Evolutionary conservation across 345 rosid genomes (phyloP).

Genomic region (Bretschneidera sinensis): DNA sequence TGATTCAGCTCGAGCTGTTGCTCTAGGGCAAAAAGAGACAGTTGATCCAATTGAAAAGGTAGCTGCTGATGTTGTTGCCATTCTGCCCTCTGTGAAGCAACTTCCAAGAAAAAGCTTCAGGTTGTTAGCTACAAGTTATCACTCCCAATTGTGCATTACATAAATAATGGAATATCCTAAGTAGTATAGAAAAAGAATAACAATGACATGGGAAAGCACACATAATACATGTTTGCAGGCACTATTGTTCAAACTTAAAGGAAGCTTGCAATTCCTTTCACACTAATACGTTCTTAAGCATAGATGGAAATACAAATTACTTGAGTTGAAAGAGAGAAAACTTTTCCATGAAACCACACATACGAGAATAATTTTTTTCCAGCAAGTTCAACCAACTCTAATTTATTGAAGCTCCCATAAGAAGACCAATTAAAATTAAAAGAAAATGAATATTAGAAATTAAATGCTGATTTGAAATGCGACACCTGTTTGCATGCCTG

Average conservation of each 20-base stretch:
- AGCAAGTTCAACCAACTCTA: too few species aligned
- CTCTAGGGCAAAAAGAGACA: constrained; percentile 39
- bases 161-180: too few species aligned
- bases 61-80: constrained; percentile 74
- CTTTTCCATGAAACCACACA: neutral
- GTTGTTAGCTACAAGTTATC: neutral
- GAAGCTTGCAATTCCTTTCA: neutral
- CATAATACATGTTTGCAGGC: neutral
- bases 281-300: too few species aligned
- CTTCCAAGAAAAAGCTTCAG: constrained; percentile 3
- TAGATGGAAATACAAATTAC: too few species aligned
- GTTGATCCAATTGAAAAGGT: constrained; percentile 53
- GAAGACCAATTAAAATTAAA: too few species aligned
- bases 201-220: neutral
- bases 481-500: too few species aligned
- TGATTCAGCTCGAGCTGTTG: constrained; percentile 35
- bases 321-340: neutral
- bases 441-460: too few species aligned
- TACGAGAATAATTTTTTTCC: neutral
- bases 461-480: too few species aligned
- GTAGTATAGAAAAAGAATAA: neutral
- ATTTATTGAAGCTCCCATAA: too few species aligned
- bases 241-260: neutral
- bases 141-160: too few species aligned
- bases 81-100: constrained; percentile 27